Evolutionary conservation across 1,284 basidiomycete species (phyloP).

Genomic region (Singerocomus inundabilis): DNA sequence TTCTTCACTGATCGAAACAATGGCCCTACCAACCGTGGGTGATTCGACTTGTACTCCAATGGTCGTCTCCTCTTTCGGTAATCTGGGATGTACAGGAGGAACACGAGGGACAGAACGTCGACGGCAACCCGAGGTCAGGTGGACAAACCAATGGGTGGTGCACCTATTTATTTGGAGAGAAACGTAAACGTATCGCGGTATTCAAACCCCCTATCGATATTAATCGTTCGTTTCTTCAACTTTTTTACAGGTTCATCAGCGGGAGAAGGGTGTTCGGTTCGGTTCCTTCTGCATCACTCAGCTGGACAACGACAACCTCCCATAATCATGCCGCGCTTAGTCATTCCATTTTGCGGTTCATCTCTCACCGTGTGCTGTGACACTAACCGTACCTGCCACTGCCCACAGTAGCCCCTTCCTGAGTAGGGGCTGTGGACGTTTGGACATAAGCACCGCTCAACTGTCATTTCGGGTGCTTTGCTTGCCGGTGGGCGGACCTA

Average conservation of each 20-base stretch:
- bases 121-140: not conserved
- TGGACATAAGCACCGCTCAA: not conserved
- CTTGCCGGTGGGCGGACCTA: conserved; percentile 8
- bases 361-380: not conserved
- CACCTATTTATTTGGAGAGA: not conserved
- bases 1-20: not conserved
- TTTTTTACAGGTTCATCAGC: not conserved
- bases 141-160: not conserved
- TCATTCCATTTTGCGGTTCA: not conserved
- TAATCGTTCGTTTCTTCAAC: not conserved
- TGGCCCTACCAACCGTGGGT: not conserved
- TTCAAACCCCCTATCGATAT: conserved; percentile 12
- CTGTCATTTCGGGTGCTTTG: conserved; percentile 8
- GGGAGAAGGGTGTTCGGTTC: not conserved
- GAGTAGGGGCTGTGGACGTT: conserved; percentile 7
- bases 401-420: not conserved
- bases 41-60: not conserved
- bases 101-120: no score
- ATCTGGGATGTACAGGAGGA: not conserved
- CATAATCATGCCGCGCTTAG: not conserved
- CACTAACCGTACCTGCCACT: not conserved
- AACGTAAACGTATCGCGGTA: conserved; percentile 5
- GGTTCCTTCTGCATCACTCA: not conserved
- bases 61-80: not conserved
- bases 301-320: not conserved